Base-by-base conservation (phyloP, 1,284 basidiomycete species). In the Porogramme epimiltina region DNA sequence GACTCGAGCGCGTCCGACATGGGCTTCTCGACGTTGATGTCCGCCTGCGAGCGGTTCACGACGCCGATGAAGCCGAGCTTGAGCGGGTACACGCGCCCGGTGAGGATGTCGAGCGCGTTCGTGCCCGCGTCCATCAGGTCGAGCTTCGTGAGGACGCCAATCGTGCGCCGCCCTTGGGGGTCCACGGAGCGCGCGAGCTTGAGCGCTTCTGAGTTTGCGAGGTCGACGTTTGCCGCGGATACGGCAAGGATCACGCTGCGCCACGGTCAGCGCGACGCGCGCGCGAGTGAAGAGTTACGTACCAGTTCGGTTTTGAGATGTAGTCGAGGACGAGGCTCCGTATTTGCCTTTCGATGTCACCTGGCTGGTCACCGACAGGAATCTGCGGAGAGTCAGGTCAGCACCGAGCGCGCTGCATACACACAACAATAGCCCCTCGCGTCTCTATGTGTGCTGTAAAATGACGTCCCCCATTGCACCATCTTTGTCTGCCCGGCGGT, bases 51-150 rank as follows among this genome's bases (percentile, higher is more conserved):
- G 47, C 96, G 87, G 69, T 98, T 98, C 53, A 99, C 96, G 25
- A 98, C 90, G 26, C 96, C 96, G 60, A 98, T 96, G 73, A 99
- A 99, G 36, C 96, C 96, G 16, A 99, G 81, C 73, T 98, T 98
- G 62, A 99, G 84, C 40, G 96, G 96, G 71, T 99, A 99, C 40
- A 98, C 90, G 56, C 95, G 87, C 33, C 96, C 96, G 0, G 93
- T 98, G 42, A 99, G 82, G 62, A 98, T 89, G 70, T 99, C 97
- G 42, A 96, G 77, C 11, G 96, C 96, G 69, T 99, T 97, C 25
- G 96, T 99, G 36, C 96, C 96, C 11, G 95, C 94, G 67, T 98
- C 96, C 96, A 99, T 99, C 37, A 99, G 81, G 73, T 99, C 96
- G 42, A 99, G 84, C 73, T 99, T 99, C 24, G 95, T 96, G 45